phyloP scores from a whole-genome alignment of 805 yeast genomes.

The Candida michaelii region DNA sequence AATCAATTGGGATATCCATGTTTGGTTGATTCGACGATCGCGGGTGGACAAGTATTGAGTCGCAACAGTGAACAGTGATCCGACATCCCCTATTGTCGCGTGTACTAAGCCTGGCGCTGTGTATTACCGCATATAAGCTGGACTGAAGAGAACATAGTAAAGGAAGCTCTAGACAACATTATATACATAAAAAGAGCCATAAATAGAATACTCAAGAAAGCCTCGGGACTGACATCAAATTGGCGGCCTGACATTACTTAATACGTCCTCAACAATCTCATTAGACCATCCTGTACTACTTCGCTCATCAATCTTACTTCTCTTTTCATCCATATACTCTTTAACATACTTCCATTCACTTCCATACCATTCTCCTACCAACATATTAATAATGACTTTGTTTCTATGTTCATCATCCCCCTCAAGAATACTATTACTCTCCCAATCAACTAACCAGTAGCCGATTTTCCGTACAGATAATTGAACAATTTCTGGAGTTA shows the following conservation, averaged over 20 bases:
- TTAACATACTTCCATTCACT: conserved; percentile 37
- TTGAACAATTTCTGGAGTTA: conserved; percentile 40
- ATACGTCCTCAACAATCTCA: conserved; percentile 36
- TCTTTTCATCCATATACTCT: conserved; percentile 24
- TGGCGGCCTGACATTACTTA: conserved; percentile 37
- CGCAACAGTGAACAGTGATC: too few species aligned
- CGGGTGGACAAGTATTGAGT: not conserved
- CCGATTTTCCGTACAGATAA: conserved; percentile 39
- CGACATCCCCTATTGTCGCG: not conserved
- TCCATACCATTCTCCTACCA: conserved; percentile 46
- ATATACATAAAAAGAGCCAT: too few species aligned
- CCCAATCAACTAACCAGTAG: conserved; percentile 48
- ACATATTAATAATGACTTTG: conserved; percentile 26
- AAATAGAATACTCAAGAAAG: too few species aligned
- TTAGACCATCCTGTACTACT: conserved; percentile 38
- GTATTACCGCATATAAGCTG: too few species aligned
- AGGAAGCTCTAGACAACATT: too few species aligned
- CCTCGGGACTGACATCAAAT: too few species aligned
- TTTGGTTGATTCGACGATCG: conserved; percentile 9
- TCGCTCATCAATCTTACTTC: conserved; percentile 18
- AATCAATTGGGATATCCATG: conserved; percentile 88
- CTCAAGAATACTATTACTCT: conserved; percentile 13
- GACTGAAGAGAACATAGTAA: too few species aligned
- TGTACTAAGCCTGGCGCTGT: too few species aligned
- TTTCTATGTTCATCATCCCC: conserved; percentile 4